phyloP scores from a whole-genome alignment of 345 rosid species.

The Adansonia digitata region DNA sequence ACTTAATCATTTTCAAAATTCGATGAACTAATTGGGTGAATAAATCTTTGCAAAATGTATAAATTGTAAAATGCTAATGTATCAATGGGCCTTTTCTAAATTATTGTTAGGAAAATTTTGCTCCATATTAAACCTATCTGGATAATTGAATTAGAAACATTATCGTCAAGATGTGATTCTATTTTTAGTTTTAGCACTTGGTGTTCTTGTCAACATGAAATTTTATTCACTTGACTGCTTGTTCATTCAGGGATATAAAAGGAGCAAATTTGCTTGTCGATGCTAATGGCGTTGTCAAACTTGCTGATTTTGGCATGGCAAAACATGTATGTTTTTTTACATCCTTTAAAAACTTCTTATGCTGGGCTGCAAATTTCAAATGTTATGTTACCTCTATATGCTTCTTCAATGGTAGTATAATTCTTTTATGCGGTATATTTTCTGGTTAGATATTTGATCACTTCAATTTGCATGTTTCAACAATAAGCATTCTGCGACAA shows the following conservation, averaged over 20 bases:
- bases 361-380: background rate
- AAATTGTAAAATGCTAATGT: background rate
- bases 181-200: background rate
- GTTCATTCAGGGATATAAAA: conserved; percentile 55
- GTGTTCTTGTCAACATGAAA: background rate
- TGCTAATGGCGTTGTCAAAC: conserved; percentile 50
- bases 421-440: background rate
- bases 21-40: background rate
- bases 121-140: background rate
- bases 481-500: background rate
- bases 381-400: background rate
- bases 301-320: conserved; percentile 79
- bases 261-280: conserved; percentile 74
- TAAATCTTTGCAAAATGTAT: background rate
- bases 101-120: background rate
- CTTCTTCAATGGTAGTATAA: background rate
- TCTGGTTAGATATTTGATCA: background rate
- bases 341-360: background rate
- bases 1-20: background rate
- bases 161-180: background rate
- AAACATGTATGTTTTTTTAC: conserved; percentile 48
- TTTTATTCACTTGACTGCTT: conserved; percentile 12
- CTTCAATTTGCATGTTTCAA: background rate
- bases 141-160: background rate
- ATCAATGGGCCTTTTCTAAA: background rate